Base-by-base conservation (phyloP, 768 basidiomycete genomes). In the Leccinum subgranulosum region DNA sequence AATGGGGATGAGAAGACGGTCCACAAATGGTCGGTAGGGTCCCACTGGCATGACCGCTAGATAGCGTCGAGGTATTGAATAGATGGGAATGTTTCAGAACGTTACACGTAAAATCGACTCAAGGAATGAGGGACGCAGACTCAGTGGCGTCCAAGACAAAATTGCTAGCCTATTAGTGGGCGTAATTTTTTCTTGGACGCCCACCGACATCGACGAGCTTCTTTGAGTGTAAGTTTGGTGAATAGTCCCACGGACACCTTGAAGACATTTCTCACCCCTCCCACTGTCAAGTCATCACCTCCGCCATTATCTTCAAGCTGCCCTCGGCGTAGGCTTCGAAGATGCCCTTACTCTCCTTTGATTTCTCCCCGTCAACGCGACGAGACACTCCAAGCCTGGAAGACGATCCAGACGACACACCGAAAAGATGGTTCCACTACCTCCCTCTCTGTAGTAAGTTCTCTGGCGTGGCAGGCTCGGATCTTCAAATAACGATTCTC, bases 381-480 rank as follows among this genome's bases (percentile, higher is more conserved):
- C 62, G 54, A 52, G 59, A 65, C 39, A 25, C 31, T 36, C 48
- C 39, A 1, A 33, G 21, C 47, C 31, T 54, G 28, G 69, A 73
- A 29, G 70, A 75, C 7, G 72, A 75, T 48, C 64, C 68, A 28
- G 74, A 79, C 27, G 70, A 70, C 1, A 62, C 68, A 41, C 74
- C 68, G 55, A 82, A 79, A 67, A 75, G 66, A 56, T 86, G 84
- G 84, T 79, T 77, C 65, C 75, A 84, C 60, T 82, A 84, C 66
- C 54, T 84, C 28, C 86, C 85, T 25, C 76, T 87, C 15, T 79
- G 71, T 60, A 73, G 86, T 86, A 65, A 57, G 81, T 71, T 28
- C 36, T 21, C 52, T 48, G 14, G 33, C 11, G 5, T 17, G n/a
- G 15, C n/a, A 31, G 17, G 54, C 33, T 39, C 25, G 34, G 17